A percentile compares a stretch with the other conserved stretches of the same genome.
Evolutionary conservation across 306 rosid species (phyloP).

Genomic region (Vicia villosa): DNA sequence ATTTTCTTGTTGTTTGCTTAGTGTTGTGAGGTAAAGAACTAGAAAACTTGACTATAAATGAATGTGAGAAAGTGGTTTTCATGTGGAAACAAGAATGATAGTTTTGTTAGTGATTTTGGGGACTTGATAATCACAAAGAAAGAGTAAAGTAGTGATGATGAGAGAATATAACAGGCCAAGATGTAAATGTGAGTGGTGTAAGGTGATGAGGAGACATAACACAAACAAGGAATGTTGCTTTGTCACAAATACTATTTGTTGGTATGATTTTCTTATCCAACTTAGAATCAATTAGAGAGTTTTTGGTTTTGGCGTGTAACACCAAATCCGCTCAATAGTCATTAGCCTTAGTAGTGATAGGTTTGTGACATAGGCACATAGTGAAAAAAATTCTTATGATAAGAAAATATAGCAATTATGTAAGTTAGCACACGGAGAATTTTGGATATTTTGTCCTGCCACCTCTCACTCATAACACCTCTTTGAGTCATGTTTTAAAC

Average conservation of each 20-base stretch:
- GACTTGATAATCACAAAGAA: constrained; percentile 45
- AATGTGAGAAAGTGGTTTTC: constrained; percentile 31
- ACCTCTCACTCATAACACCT: too few species aligned
- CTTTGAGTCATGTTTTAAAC: too few species aligned
- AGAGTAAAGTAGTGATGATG: constrained; percentile 56
- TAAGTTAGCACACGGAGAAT: not conserved
- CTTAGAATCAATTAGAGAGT: constrained; percentile 33
- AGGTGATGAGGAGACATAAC: constrained; percentile 62
- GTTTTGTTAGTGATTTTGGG: constrained; percentile 40
- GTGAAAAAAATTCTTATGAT: not conserved
- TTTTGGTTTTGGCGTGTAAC: constrained; percentile 49
- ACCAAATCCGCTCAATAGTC: constrained; percentile 17
- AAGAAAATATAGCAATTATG: not conserved
- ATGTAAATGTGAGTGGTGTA: constrained; percentile 41
- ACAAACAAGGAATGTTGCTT: constrained; percentile 43
- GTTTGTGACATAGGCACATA: constrained; percentile 29
- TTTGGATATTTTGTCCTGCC: too few species aligned
- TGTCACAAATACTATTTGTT: constrained; percentile 32
- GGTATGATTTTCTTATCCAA: constrained; percentile 48
- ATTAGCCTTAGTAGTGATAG: constrained; percentile 30
- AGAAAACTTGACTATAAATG: constrained; percentile 38
- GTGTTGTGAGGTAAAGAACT: not conserved
- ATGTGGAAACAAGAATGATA: constrained; percentile 44
- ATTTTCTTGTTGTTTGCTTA: not conserved
- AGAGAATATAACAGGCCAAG: constrained; percentile 35